Percentiles rank a stretch among this genome's conserved stretches.
phyloP scores from a whole-genome alignment of 2,329 filamentous ascomycete genomes.

The Scytalidium lignicola region DNA sequence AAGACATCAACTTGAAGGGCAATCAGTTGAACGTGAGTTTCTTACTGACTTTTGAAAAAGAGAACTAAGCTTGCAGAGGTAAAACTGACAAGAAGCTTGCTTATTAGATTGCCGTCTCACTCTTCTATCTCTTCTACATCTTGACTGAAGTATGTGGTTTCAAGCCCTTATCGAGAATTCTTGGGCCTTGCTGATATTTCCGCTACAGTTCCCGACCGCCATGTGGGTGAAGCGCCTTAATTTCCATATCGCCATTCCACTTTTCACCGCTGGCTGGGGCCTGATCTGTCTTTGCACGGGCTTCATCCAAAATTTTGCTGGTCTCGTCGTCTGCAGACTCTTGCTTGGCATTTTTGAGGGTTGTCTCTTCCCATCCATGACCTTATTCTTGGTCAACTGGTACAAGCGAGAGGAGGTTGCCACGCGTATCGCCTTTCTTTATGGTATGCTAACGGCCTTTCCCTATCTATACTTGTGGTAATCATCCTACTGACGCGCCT shows the following conservation, averaged over 20 bases:
- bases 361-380: conserved; percentile 46
- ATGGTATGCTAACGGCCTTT: neutral
- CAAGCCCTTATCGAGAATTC: conserved; percentile 33
- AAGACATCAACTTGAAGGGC: conserved; percentile 46
- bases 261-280: conserved; percentile 42
- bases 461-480: neutral
- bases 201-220: neutral
- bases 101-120: conserved; percentile 48
- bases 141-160: conserved; percentile 17
- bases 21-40: conserved; percentile 38
- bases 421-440: conserved; percentile 27
- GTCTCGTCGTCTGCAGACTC: conserved; percentile 42
- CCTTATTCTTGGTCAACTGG: conserved; percentile 50
- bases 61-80: neutral
- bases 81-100: neutral
- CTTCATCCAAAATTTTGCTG: conserved; percentile 43
- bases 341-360: conserved; percentile 49
- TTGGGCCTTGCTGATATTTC: neutral
- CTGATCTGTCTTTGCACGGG: conserved; percentile 49
- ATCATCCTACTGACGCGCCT: conserved; percentile 33
- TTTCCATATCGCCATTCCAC: conserved; percentile 9
- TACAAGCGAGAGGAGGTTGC: conserved; percentile 48
- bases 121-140: conserved; percentile 40
- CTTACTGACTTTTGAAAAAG: no score
- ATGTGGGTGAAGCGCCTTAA: neutral